A percentile compares a stretch with the other conserved stretches of the same genome.
These are phyloP conservation scores for Fagopyrum homotropicum DNA, from an alignment of 148 eudicot genomes.

Conservation along the genomic window DNA sequence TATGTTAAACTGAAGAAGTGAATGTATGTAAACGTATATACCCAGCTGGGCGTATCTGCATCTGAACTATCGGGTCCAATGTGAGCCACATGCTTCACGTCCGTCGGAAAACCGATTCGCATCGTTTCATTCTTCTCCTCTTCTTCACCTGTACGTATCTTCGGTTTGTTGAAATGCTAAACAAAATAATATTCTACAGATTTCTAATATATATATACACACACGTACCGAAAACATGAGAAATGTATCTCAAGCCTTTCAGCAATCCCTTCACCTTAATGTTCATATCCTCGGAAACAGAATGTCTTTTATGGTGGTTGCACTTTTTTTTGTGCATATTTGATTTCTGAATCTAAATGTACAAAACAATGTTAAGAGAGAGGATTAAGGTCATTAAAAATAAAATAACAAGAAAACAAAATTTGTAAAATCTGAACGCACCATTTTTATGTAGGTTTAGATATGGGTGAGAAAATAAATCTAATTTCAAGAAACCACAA, in stretches of 20 bases:
- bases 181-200: no score
- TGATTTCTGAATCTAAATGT: neutral
- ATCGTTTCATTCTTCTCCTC: neutral
- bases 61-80: neutral
- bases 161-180: no score
- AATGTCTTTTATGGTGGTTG: neutral
- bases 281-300: conserved; percentile 9
- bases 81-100: conserved; percentile 12
- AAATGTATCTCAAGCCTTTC: conserved; percentile 54
- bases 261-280: conserved; percentile 62
- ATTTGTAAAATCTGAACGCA: neutral
- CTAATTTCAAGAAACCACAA: no score
- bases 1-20: neutral
- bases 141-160: neutral
- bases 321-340: neutral
- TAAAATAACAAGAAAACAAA: neutral
- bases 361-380: neutral
- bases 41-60: neutral
- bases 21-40: neutral
- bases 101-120: neutral
- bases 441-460: neutral
- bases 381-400: neutral
- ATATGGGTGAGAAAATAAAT: no score
- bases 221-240: conserved; percentile 55
- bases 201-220: no score